Base-by-base conservation (phyloP, 306 rosid genomes). In the Heteromeles arbutifolia region DNA sequence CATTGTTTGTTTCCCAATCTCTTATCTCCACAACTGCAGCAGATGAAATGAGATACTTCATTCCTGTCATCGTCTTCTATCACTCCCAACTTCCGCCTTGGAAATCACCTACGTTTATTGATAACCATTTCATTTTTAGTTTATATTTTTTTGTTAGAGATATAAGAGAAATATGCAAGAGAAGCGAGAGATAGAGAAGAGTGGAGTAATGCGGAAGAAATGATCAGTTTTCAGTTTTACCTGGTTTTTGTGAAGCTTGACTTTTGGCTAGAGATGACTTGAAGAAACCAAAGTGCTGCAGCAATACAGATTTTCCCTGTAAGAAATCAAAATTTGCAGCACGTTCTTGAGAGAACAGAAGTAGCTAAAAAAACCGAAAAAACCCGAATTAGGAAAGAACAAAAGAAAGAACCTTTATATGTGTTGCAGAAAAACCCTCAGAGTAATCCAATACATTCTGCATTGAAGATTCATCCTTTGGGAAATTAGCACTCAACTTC, bases 351-450 rank as follows among this genome's bases (percentile, higher is more conserved):
- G n/a, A 37, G 8, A 39, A 64, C n/a, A 15, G 21, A 21, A 64
- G 19, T 43, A 53, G 3, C 39, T 17, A 32, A 72, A 3, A 48
- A 6, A 70, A 21, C 52, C n/a, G 11, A 31, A 45, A 45, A 32
- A 69, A 21, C 8, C 2, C 6, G 7, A 15, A 50, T 50, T 15
- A 8, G 13, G 57, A 68, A 67, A 43, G 41, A 9, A 31, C 11
- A 65, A 69, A 39, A 53, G 45, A 70, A 78, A 11, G 19, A 67
- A 90, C 97, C 91, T 87, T 82, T 71, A 69, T 78, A 74, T 84
- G 86, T 74, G 93, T 83, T 39, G 96, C 89, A 70, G 93, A 90
- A 80, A 80, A 86, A 70, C 87, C 84, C 71, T 85, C 83, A 71
- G 95, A 90, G 76, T 78, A 84, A 68, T 79, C 80, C 68, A 79